Conservation (phyloP, 2,329 filamentous ascomycete species). For the Cercospora beticola region DNA sequence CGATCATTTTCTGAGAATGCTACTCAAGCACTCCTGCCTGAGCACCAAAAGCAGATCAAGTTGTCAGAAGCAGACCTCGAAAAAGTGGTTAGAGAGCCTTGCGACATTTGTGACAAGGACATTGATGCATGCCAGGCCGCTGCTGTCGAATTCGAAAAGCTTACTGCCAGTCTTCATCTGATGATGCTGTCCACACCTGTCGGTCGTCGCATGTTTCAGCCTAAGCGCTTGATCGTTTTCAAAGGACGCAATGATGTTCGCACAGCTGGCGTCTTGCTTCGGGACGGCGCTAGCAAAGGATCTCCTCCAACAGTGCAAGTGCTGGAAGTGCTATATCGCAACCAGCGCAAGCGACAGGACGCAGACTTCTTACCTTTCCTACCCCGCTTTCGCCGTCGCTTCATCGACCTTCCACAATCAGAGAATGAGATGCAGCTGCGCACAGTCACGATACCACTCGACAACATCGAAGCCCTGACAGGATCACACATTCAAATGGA, state of each 20-base stretch:
- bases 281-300: constrained; percentile 69
- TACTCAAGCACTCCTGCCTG: constrained; percentile 87
- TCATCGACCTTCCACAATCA: constrained; percentile 65
- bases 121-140: constrained; percentile 80
- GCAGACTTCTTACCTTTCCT: constrained; percentile 87
- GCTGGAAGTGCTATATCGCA: constrained; percentile 67
- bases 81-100: constrained; percentile 84
- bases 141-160: constrained; percentile 72
- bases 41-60: constrained; percentile 93
- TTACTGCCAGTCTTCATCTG: constrained; percentile 79
- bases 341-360: constrained; percentile 68
- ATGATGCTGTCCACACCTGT: constrained; percentile 76
- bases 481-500: constrained; percentile 54
- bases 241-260: constrained; percentile 74
- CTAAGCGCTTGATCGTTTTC: constrained; percentile 78
- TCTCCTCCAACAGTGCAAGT: constrained; percentile 71
- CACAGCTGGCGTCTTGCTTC: constrained; percentile 75
- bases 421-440: constrained; percentile 68
- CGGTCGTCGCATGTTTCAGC: constrained; percentile 74
- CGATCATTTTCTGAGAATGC: constrained; percentile 98
- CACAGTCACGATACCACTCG: constrained; percentile 67
- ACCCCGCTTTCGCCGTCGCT: constrained; percentile 64
- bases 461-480: constrained; percentile 82
- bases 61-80: constrained; percentile 86
- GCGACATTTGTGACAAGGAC: constrained; percentile 75